Evolutionary conservation across 1,139 yeast genomes (phyloP).

Genomic region (Scheffersomyces cryptocercus): DNA sequence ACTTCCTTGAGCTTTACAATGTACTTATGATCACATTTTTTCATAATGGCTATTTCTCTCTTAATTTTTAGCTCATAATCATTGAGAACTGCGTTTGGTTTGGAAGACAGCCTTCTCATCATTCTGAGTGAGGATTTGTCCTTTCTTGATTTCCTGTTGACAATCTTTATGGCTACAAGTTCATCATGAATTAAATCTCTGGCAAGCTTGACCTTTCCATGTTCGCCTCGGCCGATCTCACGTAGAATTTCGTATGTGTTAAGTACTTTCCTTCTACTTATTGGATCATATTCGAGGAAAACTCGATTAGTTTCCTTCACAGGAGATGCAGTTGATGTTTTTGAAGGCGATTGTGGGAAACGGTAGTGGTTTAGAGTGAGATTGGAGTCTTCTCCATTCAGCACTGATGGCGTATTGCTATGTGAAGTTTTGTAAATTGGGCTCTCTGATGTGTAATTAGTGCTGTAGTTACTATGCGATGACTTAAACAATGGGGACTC

Average conservation of each 20-base stretch:
- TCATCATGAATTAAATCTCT: slow-evolving; percentile 68
- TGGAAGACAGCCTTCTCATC: slow-evolving; percentile 30
- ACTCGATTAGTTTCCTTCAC: slow-evolving; percentile 88
- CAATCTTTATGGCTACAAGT: slow-evolving; percentile 89
- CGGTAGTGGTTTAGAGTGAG: background rate
- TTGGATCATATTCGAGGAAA: slow-evolving; percentile 84
- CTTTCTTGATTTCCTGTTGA: slow-evolving; percentile 67
- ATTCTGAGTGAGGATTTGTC: slow-evolving; percentile 55
- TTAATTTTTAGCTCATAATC: slow-evolving; percentile 71
- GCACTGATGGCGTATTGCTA: background rate
- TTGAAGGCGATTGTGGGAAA: background rate
- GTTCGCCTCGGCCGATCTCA: slow-evolving; percentile 95
- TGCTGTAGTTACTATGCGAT: background rate
- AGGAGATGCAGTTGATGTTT: slow-evolving; percentile 7
- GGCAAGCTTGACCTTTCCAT: slow-evolving; percentile 95
- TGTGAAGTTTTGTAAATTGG: slow-evolving; percentile 2
- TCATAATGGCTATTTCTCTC: slow-evolving; percentile 94
- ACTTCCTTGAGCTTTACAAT: slow-evolving; percentile 88
- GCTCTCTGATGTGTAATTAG: slow-evolving; percentile 2
- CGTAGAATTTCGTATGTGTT: slow-evolving; percentile 87
- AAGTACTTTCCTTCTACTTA: slow-evolving; percentile 76
- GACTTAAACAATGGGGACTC: background rate
- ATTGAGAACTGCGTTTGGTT: slow-evolving; percentile 16
- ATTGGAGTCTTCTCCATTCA: background rate
- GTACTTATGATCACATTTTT: slow-evolving; percentile 88